Evolutionary conservation across 768 basidiomycete genomes (phyloP).

Genomic region (Melanogaster broomeanus): DNA sequence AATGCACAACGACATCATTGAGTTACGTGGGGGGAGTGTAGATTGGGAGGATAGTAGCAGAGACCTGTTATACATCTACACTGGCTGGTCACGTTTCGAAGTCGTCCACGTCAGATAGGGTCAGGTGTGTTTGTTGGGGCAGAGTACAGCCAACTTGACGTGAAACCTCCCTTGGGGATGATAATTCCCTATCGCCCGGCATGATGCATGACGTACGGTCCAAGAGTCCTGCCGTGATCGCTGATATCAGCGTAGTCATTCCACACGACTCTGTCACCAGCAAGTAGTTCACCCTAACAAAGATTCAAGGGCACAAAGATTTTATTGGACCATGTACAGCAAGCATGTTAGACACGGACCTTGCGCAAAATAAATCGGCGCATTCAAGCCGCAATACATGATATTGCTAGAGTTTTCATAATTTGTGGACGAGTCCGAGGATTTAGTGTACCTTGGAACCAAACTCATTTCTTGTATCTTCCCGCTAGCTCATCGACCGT

Average conservation of each 20-base stretch:
- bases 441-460: constrained; percentile 9
- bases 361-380: constrained; percentile 15
- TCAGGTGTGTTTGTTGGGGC: constrained; percentile 7
- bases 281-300: constrained; percentile 4
- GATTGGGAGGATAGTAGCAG: not conserved
- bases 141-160: constrained; percentile 9
- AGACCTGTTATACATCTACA: constrained; percentile 20
- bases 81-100: constrained; percentile 29
- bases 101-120: constrained; percentile 10
- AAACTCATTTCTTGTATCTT: not conserved
- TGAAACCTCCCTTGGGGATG: constrained; percentile 13
- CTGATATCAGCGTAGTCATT: constrained; percentile 4
- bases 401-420: constrained; percentile 18
- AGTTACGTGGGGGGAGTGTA: constrained; percentile 11
- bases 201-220: constrained; percentile 18
- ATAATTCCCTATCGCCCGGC: constrained; percentile 10
- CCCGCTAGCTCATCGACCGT: not conserved
- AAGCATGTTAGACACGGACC: constrained; percentile 15
- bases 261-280: constrained; percentile 5
- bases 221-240: constrained; percentile 23
- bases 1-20: constrained; percentile 31
- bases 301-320: not conserved
- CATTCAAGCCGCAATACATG: constrained; percentile 5
- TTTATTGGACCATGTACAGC: constrained; percentile 1
- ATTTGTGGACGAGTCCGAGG: constrained; percentile 16